phyloP scores from a whole-genome alignment of 2,329 filamentous ascomycete genomes.

The Cytospora schulzeri region DNA sequence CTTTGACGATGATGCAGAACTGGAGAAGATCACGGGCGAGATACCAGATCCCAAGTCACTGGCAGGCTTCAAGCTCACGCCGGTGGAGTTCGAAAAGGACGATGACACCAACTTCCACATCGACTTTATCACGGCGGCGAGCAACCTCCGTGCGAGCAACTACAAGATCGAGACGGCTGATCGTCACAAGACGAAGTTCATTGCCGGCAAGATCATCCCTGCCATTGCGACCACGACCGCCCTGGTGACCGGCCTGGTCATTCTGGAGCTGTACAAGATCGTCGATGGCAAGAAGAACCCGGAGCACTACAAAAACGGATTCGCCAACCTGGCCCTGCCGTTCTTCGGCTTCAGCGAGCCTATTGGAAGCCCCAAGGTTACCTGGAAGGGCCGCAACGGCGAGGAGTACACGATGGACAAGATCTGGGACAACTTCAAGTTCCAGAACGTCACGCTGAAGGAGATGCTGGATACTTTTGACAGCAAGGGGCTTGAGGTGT shows the following conservation, averaged over 20 bases:
- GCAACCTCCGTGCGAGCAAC: constrained; percentile 94
- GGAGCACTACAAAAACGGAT: constrained; percentile 99
- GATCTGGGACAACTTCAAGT: constrained; percentile 96
- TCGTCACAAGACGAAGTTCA: constrained; percentile 98
- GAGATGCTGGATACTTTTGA: constrained; percentile 85
- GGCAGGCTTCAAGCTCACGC: constrained; percentile 83
- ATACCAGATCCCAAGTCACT: constrained; percentile 80
- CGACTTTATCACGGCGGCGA: constrained; percentile 96
- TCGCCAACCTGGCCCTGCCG: constrained; percentile 91
- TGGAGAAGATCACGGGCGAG: constrained; percentile 70
- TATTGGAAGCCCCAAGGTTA: constrained; percentile 89
- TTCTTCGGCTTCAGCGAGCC: constrained; percentile 99
- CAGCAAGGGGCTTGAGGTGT: constrained; percentile 76
- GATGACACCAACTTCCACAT: constrained; percentile 98
- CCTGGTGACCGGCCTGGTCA: constrained; percentile 88
- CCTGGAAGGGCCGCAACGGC: constrained; percentile 77
- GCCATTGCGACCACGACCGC: constrained; percentile 98
- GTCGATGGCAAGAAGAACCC: constrained; percentile 95
- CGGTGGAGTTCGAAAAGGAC: constrained; percentile 96
- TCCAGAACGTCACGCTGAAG: constrained; percentile 79
- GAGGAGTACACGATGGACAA: constrained; percentile 82
- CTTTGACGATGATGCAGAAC: constrained; percentile 74
- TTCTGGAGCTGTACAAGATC: constrained; percentile 94
- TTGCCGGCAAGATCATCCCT: constrained; percentile 98
- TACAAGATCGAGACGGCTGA: constrained; percentile 95